phyloP scores from a whole-genome alignment of 176 grass and related monocot genomes.

The Triticum urartu region DNA sequence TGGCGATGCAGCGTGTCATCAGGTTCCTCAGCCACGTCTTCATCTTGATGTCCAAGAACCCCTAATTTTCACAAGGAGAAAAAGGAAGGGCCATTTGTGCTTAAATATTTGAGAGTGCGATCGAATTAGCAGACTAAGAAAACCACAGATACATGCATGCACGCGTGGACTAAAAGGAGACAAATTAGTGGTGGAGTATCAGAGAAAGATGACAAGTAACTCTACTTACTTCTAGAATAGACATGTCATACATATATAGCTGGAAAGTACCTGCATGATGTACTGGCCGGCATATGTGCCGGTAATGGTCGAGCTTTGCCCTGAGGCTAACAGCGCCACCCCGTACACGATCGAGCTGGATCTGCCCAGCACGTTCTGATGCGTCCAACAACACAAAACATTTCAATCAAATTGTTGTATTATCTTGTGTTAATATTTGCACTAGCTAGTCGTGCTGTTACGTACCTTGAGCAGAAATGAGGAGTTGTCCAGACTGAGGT shows the following conservation, averaged over 20 bases:
- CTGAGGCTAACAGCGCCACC: not conserved
- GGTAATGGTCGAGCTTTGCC: constrained; percentile 13
- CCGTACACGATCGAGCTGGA: constrained; percentile 12
- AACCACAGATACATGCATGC: not conserved
- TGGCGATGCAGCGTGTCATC: constrained; percentile 57
- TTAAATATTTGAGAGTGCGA: too few species aligned
- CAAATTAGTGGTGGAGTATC: not conserved
- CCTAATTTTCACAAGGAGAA: not conserved
- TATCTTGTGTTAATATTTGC: too few species aligned
- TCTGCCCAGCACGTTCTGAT: constrained; percentile 6
- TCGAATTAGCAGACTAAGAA: too few species aligned
- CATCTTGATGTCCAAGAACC: constrained; percentile 24
- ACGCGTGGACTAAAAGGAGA: not conserved
- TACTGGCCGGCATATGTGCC: constrained; percentile 17
- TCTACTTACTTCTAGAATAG: not conserved
- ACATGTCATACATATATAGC: not conserved
- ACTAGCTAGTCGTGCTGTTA: not conserved
- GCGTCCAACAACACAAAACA: not conserved
- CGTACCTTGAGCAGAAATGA: constrained; percentile 6
- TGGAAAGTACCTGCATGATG: constrained; percentile 19
- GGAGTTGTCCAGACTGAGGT: not conserved
- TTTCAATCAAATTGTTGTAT: not conserved
- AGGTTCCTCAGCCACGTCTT: constrained; percentile 9
- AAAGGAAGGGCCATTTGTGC: too few species aligned
- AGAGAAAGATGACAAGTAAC: not conserved